These are phyloP conservation scores for Penicillium crustosum DNA, from an alignment of 2,329 filamentous ascomycete genomes.

Conservation along the genomic window DNA sequence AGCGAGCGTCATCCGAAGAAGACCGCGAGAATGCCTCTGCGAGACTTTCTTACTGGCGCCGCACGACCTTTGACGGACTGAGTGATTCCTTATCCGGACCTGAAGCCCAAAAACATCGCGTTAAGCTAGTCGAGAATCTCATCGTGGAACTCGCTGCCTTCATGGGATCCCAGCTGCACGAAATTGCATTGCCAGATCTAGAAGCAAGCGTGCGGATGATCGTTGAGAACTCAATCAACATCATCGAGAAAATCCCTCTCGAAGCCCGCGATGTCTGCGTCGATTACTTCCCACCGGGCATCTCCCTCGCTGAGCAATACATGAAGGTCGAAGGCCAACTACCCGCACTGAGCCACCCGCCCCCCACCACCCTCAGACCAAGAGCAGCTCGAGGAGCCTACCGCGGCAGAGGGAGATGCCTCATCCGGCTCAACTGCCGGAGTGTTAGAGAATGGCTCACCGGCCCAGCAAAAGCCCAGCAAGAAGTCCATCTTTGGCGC, in stretches of 20 bases:
- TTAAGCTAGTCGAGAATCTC: slow-evolving; percentile 67
- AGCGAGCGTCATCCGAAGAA: slow-evolving; percentile 71
- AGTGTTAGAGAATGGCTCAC: slow-evolving; percentile 13
- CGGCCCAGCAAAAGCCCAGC: slow-evolving; percentile 28
- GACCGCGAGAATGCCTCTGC: slow-evolving; percentile 84
- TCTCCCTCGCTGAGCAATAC: slow-evolving; percentile 65
- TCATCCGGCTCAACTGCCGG: slow-evolving; percentile 25
- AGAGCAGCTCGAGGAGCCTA: slow-evolving; percentile 16
- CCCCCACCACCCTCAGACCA: slow-evolving; percentile 20
- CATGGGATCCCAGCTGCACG: slow-evolving; percentile 71
- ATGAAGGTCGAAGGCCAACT: slow-evolving; percentile 81
- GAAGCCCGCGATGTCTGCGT: slow-evolving; percentile 90
- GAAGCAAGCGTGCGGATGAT: slow-evolving; percentile 90
- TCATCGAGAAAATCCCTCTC: slow-evolving; percentile 80
- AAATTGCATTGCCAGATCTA: slow-evolving; percentile 76
- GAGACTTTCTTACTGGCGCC: slow-evolving; percentile 88
- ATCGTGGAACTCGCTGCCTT: slow-evolving; percentile 67
- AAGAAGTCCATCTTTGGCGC: slow-evolving; percentile 47
- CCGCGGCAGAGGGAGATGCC: slow-evolving; percentile 20
- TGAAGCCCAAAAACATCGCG: slow-evolving; percentile 65
- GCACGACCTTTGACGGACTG: slow-evolving; percentile 91
- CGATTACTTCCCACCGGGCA: slow-evolving; percentile 78
- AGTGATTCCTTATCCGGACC: slow-evolving; percentile 66
- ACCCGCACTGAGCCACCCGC: slow-evolving; percentile 52
- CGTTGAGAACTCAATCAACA: slow-evolving; percentile 82